phyloP scores from a whole-genome alignment of 176 grass and related monocot species.

The Musa troglodytarum region DNA sequence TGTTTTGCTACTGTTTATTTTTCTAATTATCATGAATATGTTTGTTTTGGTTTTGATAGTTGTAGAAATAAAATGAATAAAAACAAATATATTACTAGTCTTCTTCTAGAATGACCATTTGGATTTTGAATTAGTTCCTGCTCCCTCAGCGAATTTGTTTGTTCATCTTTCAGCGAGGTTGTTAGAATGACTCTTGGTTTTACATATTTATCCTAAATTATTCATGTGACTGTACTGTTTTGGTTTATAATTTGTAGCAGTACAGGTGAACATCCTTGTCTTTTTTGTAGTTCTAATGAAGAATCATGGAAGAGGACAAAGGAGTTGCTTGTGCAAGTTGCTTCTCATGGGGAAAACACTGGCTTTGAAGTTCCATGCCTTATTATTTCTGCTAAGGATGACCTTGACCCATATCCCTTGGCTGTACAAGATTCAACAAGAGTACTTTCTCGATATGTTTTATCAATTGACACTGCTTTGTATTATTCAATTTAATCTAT shows the following conservation, averaged over 20 bases:
- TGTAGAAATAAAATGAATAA: too few relatives aligned
- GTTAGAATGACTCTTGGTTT: too few relatives aligned
- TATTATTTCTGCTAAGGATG: conserved; percentile 92
- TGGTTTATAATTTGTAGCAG: not conserved
- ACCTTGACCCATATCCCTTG: conserved; percentile 88
- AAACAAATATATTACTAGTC: too few relatives aligned
- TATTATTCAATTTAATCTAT: too few relatives aligned
- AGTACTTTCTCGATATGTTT: conserved; percentile 21
- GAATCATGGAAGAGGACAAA: conserved; percentile 87
- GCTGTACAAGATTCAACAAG: conserved; percentile 89
- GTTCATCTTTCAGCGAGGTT: too few relatives aligned
- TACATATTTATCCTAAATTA: not conserved
- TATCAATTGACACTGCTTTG: not conserved
- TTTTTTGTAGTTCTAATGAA: conserved; percentile 59
- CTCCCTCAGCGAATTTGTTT: too few relatives aligned
- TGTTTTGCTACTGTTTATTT: too few relatives aligned
- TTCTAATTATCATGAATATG: too few relatives aligned
- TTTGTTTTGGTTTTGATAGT: too few relatives aligned
- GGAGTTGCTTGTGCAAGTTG: conserved; percentile 88
- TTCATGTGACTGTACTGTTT: not conserved
- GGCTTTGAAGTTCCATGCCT: conserved; percentile 89
- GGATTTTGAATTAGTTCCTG: too few relatives aligned
- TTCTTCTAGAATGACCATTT: too few relatives aligned
- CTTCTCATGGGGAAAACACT: conserved; percentile 85
- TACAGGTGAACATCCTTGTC: not conserved